Evolutionary conservation across 345 rosid species (phyloP).

Genomic region (Boechera stricta): DNA sequence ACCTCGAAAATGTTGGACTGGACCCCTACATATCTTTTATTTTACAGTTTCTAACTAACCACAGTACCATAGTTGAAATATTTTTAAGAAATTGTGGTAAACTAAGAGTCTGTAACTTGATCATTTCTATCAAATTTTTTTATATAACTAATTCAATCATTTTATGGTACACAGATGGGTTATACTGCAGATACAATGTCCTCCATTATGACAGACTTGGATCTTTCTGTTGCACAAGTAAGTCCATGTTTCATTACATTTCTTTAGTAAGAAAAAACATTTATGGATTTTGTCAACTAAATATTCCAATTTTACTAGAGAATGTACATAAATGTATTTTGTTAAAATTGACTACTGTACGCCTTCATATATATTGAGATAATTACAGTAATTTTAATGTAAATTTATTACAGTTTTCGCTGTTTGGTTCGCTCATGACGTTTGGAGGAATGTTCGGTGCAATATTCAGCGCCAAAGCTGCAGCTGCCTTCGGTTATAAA

Average conservation of each 20-base stretch:
- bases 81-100: neutral
- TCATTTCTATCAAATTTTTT: neutral
- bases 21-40: neutral
- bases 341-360: neutral
- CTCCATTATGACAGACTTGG: constrained; percentile 57
- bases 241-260: constrained; percentile 1
- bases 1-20: neutral
- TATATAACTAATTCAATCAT: neutral
- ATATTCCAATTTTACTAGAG: neutral
- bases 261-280: neutral
- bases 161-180: constrained; percentile 46
- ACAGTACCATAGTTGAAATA: neutral
- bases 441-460: constrained; percentile 69
- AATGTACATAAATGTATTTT: neutral
- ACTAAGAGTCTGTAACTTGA: neutral
- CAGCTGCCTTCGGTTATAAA: constrained; percentile 55
- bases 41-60: neutral
- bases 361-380: neutral
- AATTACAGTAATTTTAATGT: neutral
- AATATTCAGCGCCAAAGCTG: constrained; percentile 51
- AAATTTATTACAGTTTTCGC: constrained; percentile 49
- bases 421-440: constrained; percentile 63
- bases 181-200: constrained; percentile 63
- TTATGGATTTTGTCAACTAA: neutral
- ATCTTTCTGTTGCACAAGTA: constrained; percentile 59